Evolutionary conservation across 169 alveolate species (phyloP).

Genomic region (Cryptosporidium ubiquitum): DNA sequence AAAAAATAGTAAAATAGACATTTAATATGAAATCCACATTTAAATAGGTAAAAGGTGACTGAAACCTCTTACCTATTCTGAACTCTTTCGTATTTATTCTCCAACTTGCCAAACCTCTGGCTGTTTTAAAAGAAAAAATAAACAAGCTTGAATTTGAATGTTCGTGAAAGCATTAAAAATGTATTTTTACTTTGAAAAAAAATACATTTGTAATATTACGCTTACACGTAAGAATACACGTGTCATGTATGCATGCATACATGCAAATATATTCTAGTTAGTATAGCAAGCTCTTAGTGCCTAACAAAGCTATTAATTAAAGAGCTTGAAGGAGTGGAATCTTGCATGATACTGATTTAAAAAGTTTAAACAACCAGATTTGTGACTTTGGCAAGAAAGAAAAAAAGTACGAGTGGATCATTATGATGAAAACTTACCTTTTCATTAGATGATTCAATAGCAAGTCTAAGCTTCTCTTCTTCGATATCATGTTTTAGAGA

Average conservation of each 20-base stretch:
- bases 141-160: neutral
- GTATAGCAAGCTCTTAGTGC: conserved; percentile 58
- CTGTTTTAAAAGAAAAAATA: neutral
- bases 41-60: neutral
- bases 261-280: neutral
- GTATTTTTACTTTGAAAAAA: neutral
- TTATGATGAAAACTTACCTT: conserved; percentile 84
- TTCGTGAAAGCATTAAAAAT: neutral
- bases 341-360: conserved; percentile 54
- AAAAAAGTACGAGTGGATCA: conserved; percentile 74
- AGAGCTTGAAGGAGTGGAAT: conserved; percentile 80
- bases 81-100: neutral
- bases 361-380: neutral
- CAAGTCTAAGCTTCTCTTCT: conserved; percentile 81
- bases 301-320: conserved; percentile 69
- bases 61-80: neutral
- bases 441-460: conserved; percentile 77
- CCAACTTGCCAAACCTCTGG: neutral
- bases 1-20: neutral
- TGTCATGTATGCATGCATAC: neutral
- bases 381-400: conserved; percentile 24
- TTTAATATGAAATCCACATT: too few relatives aligned
- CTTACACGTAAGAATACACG: neutral
- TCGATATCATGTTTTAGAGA: conserved; percentile 81
- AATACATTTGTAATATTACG: neutral